A percentile compares a stretch with the other conserved stretches of the same genome.
Conservation (phyloP, 2,329 filamentous ascomycete genomes). For the Myriosclerotinia duriaeana region DNA sequence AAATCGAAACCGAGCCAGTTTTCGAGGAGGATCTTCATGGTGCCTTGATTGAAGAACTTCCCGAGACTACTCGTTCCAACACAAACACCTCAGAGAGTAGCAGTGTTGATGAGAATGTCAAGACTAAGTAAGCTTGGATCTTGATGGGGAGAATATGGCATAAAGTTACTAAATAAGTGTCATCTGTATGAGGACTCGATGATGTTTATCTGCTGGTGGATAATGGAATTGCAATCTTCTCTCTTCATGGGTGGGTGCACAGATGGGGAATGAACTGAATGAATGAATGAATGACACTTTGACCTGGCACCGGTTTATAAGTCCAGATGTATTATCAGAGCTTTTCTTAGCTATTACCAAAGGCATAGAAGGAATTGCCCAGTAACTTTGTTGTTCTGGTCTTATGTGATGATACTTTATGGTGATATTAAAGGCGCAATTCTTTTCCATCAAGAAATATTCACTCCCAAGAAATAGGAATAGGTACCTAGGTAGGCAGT, state of each 20-base stretch:
- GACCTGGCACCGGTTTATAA: conserved; percentile 28
- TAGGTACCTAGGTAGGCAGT: too few relatives aligned
- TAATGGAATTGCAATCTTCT: conserved; percentile 34
- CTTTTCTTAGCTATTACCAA: conserved; percentile 35
- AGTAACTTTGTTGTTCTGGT: conserved; percentile 28
- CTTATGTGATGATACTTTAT: not conserved
- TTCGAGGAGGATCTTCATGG: conserved; percentile 87
- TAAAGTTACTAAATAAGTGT: not conserved
- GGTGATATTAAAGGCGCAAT: not conserved
- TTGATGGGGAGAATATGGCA: conserved; percentile 4
- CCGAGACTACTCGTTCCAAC: conserved; percentile 36
- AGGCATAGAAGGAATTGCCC: conserved; percentile 41
- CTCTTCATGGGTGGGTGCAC: conserved; percentile 26
- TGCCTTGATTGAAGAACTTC: conserved; percentile 42
- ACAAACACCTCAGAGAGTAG: conserved; percentile 40
- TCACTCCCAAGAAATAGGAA: not conserved
- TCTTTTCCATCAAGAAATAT: not conserved
- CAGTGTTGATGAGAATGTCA: conserved; percentile 43
- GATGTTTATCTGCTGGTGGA: conserved; percentile 33
- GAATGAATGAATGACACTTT: conserved; percentile 13
- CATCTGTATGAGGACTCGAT: conserved; percentile 22
- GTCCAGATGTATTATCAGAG: conserved; percentile 36
- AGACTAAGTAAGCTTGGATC: conserved; percentile 43
- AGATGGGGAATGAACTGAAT: conserved; percentile 29
- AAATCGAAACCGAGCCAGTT: conserved; percentile 82